Evolutionary conservation across 192 early-diverging fungal species (phyloP), one percentile per base, ranked within the genome.

Genomic region (Gigaspora rosea): DNA sequence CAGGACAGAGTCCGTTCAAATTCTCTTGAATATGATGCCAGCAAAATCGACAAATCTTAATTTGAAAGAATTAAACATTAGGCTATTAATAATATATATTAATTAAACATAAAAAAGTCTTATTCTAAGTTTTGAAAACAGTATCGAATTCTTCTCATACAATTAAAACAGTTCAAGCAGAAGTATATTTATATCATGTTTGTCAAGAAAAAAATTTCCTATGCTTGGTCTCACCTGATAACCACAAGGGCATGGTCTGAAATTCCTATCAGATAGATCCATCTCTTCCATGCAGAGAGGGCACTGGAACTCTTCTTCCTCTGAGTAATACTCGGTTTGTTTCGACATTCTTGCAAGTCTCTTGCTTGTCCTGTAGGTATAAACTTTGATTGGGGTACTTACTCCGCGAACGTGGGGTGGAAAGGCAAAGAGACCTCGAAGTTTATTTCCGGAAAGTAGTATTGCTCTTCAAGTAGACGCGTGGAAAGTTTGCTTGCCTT

Each of bases 211-310:
- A n/a, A 18, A 50, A 15, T 59, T 46, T 71, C 5, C 36, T 35
- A 4, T 16, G 16, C 7, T 18, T 13, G 72, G 27, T 16, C 78
- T 50, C 85, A 96, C 96, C 91, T 97, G 97, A 80, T 99, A 99
- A 20, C 95, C 96, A 80, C 97, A 99, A 64, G 95, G 95, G 85
- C 97, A 99, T 2, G 97, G 97, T 74, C 95, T 94, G 83, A 99
- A 99, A 78, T 94, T 94, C 76, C 93, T 90, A 85, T 99, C 97
- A 57, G 94, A 92, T 81, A 96, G 86, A 85, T 98, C 97, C 72
- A 99, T 92, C 86, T 98, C 97, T 78, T 99, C 97, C 94, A 98
- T 93, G 82, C 97, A 99, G 22, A 99, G 88, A 48, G 97, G 97
- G 83, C 97, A 99, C 78, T 97, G 95, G 85, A 92, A 89, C 88